These are phyloP conservation scores for Leccinum broughii DNA, from an alignment of 768 basidiomycete species.

Conservation along the genomic window DNA sequence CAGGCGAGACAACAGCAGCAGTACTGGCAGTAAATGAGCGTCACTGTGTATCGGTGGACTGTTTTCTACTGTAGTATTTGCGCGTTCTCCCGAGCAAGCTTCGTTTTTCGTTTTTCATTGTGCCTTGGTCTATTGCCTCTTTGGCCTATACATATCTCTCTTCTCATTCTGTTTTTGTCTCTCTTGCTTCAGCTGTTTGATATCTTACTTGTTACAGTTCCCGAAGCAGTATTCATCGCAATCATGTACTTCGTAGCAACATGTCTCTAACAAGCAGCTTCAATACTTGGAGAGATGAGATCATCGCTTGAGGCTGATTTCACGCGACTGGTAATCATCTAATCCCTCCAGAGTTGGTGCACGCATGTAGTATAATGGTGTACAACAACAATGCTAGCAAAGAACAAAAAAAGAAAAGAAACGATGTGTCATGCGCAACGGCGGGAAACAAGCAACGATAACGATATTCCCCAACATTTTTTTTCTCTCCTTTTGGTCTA, in stretches of 20 bases:
- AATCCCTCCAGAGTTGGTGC: background rate
- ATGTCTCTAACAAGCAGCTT: slow-evolving; percentile 23
- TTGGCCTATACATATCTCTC: slow-evolving; percentile 8
- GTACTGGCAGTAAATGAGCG: slow-evolving; percentile 44
- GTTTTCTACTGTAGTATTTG: background rate
- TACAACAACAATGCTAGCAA: slow-evolving; percentile 10
- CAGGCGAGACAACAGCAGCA: slow-evolving; percentile 65
- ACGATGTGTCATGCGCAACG: background rate
- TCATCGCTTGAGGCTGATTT: background rate
- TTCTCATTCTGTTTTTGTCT: slow-evolving; percentile 8
- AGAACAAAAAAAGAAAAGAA: background rate
- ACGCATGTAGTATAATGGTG: background rate
- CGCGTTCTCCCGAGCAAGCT: slow-evolving; percentile 1
- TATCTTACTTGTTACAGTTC: slow-evolving; percentile 30
- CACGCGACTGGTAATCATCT: background rate
- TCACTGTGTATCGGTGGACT: background rate
- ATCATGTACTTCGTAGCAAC: slow-evolving; percentile 30
- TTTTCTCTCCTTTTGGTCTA: slow-evolving; percentile 6
- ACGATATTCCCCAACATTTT: background rate
- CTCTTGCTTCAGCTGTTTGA: slow-evolving; percentile 32
- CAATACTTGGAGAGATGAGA: background rate
- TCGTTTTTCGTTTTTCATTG: slow-evolving; percentile 5
- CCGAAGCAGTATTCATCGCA: slow-evolving; percentile 27
- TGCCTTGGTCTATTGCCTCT: slow-evolving; percentile 6
- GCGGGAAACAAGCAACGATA: background rate